phyloP scores from a whole-genome alignment of 1,139 yeast genomes.

The Blastobotrys apis region DNA sequence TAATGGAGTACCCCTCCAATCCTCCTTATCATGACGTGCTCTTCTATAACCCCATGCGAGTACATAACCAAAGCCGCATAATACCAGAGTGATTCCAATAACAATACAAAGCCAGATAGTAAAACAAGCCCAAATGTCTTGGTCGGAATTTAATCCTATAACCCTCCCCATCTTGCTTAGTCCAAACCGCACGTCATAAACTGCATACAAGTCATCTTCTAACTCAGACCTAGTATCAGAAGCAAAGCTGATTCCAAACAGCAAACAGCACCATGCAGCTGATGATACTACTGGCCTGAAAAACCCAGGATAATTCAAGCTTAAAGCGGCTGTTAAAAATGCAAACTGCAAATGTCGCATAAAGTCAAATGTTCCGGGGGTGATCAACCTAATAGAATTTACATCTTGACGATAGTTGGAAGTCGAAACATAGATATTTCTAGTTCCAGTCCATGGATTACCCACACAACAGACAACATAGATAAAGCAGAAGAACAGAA shows the following conservation, averaged over 20 bases:
- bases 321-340: conserved; percentile 51
- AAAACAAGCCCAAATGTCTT: conserved; percentile 36
- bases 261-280: conserved; percentile 39
- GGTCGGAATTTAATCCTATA: conserved; percentile 25
- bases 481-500: conserved; percentile 42
- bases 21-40: conserved; percentile 18
- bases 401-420: conserved; percentile 62
- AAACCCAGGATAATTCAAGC: conserved; percentile 60
- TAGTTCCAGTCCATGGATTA: conserved; percentile 61
- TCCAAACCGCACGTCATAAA: conserved; percentile 27
- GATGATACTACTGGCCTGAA: conserved; percentile 51
- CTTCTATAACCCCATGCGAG: conserved; percentile 20
- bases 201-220: conserved; percentile 26
- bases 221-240: conserved; percentile 16
- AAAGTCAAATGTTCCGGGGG: conserved; percentile 51
- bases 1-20: conserved; percentile 5
- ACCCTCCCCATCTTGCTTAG: conserved; percentile 29
- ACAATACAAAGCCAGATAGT: conserved; percentile 32
- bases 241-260: conserved; percentile 29
- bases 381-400: conserved; percentile 51
- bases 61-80: conserved; percentile 15
- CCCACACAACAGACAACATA: conserved; percentile 37
- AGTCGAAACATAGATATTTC: conserved; percentile 51
- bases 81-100: conserved; percentile 14
- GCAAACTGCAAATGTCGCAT: conserved; percentile 54